A percentile compares a stretch with the other conserved stretches of the same genome.
Evolutionary conservation across 2,329 filamentous ascomycete species (phyloP).

Genomic region (Diaporthe sp.): DNA sequence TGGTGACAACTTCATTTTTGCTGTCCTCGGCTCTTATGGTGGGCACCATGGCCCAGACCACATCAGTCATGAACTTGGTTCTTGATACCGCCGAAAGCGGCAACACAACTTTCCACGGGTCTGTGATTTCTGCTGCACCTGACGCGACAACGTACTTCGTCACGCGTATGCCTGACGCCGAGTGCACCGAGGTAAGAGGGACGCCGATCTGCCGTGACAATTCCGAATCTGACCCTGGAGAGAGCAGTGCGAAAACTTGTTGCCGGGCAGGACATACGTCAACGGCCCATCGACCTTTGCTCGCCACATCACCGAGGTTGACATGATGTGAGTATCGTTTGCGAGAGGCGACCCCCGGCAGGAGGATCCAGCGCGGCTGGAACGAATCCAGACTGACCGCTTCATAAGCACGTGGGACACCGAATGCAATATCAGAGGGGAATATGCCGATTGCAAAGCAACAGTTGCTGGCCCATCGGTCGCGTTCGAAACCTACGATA

Average conservation of each 20-base stretch:
- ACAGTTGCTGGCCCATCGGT: slow-evolving; percentile 11
- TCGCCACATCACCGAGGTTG: slow-evolving; percentile 22
- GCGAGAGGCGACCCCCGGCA: too few relatives aligned
- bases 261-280: slow-evolving; percentile 11
- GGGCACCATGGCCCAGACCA: slow-evolving; percentile 22
- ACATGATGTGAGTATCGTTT: slow-evolving; percentile 7
- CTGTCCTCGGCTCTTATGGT: background rate
- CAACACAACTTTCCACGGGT: slow-evolving; percentile 8
- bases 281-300: slow-evolving; percentile 31
- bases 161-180: background rate
- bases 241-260: background rate
- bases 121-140: slow-evolving; percentile 31
- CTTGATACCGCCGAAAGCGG: slow-evolving; percentile 27
- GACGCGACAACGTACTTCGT: slow-evolving; percentile 25
- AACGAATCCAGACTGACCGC: background rate
- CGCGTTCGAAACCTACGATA: background rate
- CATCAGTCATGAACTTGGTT: slow-evolving; percentile 23
- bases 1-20: background rate
- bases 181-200: background rate
- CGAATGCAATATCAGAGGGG: background rate
- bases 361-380: background rate
- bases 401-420: slow-evolving; percentile 2
- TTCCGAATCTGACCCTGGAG: background rate
- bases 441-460: slow-evolving; percentile 13
- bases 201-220: background rate